Conservation (phyloP, 2,329 filamentous ascomycete species). For the Fusarium sublunatum region DNA sequence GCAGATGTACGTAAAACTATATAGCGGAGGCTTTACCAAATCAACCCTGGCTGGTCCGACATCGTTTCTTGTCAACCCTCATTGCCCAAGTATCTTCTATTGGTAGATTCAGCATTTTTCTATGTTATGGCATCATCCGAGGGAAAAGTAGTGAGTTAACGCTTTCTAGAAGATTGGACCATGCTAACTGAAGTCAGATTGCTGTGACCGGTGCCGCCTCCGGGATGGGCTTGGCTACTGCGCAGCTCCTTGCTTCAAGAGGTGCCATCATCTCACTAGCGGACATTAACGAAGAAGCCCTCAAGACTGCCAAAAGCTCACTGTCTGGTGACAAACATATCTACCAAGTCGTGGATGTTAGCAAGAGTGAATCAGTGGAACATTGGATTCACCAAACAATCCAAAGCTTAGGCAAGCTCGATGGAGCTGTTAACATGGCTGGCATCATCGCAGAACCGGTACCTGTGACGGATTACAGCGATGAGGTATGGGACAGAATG, state of each 20-base stretch:
- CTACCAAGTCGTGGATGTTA: conserved; percentile 23
- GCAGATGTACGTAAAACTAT: background rate
- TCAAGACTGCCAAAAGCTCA: background rate
- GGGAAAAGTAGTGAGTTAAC: conserved; percentile 8
- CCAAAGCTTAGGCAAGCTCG: conserved; percentile 50
- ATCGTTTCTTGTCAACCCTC: background rate
- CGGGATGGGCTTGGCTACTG: conserved; percentile 40
- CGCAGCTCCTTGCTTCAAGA: conserved; percentile 30
- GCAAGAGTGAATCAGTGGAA: conserved; percentile 26
- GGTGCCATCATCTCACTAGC: conserved; percentile 39
- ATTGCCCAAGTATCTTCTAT: too few species aligned
- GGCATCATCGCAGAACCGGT: conserved; percentile 30
- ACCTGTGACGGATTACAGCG: conserved; percentile 51
- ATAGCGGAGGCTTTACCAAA: too few species aligned
- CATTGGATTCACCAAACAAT: conserved; percentile 50
- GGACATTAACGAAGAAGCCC: conserved; percentile 30
- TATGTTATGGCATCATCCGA: background rate
- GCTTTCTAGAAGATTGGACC: too few species aligned
- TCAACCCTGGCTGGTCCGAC: too few species aligned
- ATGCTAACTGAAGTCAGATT: conserved; percentile 12
- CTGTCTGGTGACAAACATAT: background rate
- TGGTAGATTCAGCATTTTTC: background rate
- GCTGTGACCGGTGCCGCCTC: conserved; percentile 38
- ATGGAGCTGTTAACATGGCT: conserved; percentile 57
- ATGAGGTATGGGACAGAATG: conserved; percentile 56